Conservation (phyloP, 139 green algal genomes). For the Astrephomene gubernaculifera region DNA sequence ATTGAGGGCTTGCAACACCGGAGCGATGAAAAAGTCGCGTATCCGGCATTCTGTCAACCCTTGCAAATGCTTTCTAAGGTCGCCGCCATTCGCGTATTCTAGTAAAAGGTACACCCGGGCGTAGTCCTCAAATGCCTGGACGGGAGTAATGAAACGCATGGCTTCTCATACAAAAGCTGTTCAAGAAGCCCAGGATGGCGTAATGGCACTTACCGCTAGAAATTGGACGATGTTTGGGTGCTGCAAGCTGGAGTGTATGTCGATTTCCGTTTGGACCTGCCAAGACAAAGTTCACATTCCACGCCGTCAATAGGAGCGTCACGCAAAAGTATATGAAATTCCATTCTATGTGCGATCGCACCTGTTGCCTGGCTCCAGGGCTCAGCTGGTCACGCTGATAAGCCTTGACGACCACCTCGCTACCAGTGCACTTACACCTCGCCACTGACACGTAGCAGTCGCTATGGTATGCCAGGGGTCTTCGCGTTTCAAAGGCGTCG, state of each 20-base stretch:
- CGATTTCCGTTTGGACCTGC: slow-evolving; percentile 48
- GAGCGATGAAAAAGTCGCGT: slow-evolving; percentile 43
- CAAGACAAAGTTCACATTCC: background rate
- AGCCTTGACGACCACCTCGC: slow-evolving; percentile 34
- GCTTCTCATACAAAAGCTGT: background rate
- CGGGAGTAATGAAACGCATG: no score
- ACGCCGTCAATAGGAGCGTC: background rate
- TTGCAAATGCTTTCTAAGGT: slow-evolving; percentile 44
- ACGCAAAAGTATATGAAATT: background rate
- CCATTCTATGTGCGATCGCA: background rate
- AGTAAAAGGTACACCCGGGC: slow-evolving; percentile 27
- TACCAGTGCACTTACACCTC: slow-evolving; percentile 4
- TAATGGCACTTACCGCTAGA: slow-evolving; percentile 16
- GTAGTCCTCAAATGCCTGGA: slow-evolving; percentile 45
- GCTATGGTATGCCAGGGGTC: slow-evolving; percentile 36
- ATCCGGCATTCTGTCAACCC: slow-evolving; percentile 30
- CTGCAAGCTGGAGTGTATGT: slow-evolving; percentile 34
- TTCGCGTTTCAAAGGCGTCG: slow-evolving; percentile 38
- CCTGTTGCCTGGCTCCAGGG: slow-evolving; percentile 24
- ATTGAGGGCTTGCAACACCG: slow-evolving; percentile 43
- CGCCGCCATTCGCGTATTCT: slow-evolving; percentile 21
- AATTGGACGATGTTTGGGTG: slow-evolving; percentile 43
- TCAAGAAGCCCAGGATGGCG: background rate
- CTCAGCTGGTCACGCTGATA: slow-evolving; percentile 24
- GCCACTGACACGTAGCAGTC: slow-evolving; percentile 47